A percentile compares a stretch with the other conserved stretches of the same genome.
Conservation (phyloP, 768 basidiomycete genomes). For the Agrocybe pediades region DNA sequence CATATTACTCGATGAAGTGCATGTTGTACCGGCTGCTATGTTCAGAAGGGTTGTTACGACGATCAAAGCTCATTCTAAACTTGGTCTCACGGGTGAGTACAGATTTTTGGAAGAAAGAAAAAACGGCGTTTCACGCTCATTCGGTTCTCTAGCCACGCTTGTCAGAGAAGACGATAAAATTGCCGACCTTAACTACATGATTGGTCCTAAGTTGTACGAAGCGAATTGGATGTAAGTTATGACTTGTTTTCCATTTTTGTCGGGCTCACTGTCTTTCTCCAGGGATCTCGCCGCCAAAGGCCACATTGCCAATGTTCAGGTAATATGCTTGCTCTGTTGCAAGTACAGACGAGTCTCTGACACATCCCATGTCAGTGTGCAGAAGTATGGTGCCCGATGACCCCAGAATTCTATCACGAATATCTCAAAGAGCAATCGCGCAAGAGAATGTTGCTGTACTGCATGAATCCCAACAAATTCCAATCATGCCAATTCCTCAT, state of each 20-base stretch:
- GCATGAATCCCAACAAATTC: conserved; percentile 99
- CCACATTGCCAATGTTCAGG: conserved; percentile 99
- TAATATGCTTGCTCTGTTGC: conserved; percentile 34
- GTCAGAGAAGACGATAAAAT: conserved; percentile 99
- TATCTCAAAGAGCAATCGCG: conserved; percentile 92
- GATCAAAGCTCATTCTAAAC: conserved; percentile 98
- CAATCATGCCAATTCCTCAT: conserved; percentile 99
- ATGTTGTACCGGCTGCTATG: conserved; percentile 98
- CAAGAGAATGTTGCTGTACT: conserved; percentile 94
- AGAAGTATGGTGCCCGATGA: conserved; percentile 99
- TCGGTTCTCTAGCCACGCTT: conserved; percentile 71
- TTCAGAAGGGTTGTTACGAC: conserved; percentile 97
- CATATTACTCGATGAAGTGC: conserved; percentile 96
- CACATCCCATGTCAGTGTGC: conserved; percentile 68
- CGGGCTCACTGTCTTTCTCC: conserved; percentile 13
- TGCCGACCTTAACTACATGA: conserved; percentile 97
- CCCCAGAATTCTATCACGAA: conserved; percentile 98
- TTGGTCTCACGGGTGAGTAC: conserved; percentile 91
- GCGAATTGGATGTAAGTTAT: conserved; percentile 91
- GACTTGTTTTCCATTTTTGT: conserved; percentile 4
- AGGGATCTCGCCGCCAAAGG: conserved; percentile 97
- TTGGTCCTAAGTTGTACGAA: conserved; percentile 98
- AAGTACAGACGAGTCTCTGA: neutral
- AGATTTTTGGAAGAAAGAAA: neutral
- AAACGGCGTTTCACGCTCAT: conserved; percentile 3